Conservation (phyloP, 2,329 filamentous ascomycete species). For the Gaeumannomyces tritici region DNA sequence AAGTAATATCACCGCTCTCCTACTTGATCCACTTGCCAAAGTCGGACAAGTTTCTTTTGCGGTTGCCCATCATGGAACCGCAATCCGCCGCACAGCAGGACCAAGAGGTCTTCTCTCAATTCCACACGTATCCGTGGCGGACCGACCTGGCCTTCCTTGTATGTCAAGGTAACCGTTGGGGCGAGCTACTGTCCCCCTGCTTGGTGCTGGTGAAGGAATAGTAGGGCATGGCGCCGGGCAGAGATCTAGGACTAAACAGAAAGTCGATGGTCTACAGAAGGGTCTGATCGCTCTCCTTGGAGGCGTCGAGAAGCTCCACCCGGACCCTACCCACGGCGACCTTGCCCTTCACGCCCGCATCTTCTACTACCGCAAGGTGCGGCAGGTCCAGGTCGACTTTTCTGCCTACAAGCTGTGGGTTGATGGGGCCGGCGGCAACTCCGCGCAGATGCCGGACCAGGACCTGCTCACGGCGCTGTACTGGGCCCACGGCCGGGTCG, state of each 20-base stretch:
- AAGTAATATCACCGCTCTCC: neutral
- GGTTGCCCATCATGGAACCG: neutral
- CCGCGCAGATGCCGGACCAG: constrained; percentile 7
- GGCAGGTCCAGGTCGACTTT: constrained; percentile 11
- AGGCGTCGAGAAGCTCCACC: constrained; percentile 10
- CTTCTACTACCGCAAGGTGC: constrained; percentile 13
- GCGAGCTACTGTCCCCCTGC: neutral
- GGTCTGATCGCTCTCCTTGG: constrained; percentile 14
- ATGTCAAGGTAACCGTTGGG: neutral
- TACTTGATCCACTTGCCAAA: neutral
- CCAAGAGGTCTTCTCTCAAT: neutral
- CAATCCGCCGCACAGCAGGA: neutral
- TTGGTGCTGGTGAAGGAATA: neutral
- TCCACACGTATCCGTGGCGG: constrained; percentile 5
- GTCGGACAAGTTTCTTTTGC: neutral
- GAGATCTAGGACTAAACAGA: neutral
- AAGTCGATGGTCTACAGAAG: constrained; percentile 5
- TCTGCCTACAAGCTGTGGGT: constrained; percentile 10
- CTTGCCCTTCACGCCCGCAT: constrained; percentile 13
- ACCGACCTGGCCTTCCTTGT: constrained; percentile 6
- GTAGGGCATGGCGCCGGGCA: neutral
- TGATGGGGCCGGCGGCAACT: constrained; percentile 6
- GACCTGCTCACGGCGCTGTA: constrained; percentile 11
- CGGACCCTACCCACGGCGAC: constrained; percentile 11
- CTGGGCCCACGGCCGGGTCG: constrained; percentile 21